Conservation (phyloP, 2,329 filamentous ascomycete genomes). For the Fusarium xylarioides region DNA sequence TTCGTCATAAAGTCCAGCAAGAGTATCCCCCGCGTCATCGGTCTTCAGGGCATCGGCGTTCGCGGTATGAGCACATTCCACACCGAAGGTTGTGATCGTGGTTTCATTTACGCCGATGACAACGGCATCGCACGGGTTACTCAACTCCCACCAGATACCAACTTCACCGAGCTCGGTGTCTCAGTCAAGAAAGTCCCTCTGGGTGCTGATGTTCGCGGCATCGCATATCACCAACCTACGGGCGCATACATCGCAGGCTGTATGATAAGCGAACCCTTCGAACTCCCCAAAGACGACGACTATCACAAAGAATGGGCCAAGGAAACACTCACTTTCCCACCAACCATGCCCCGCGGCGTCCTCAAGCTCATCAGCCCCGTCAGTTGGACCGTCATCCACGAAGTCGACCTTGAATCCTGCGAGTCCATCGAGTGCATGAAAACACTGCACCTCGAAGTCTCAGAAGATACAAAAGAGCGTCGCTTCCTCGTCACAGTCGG, state of each 20-base stretch:
- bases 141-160: constrained; percentile 72
- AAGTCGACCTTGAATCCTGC: constrained; percentile 73
- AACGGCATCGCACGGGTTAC: constrained; percentile 78
- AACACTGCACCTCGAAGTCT: constrained; percentile 86
- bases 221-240: constrained; percentile 80
- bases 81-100: constrained; percentile 78
- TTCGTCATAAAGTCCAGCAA: constrained; percentile 86
- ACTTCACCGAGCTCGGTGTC: constrained; percentile 79
- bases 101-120: constrained; percentile 83
- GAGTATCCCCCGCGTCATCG: constrained; percentile 78
- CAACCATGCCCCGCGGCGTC: constrained; percentile 74
- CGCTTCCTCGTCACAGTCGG: constrained; percentile 85
- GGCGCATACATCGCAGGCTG: constrained; percentile 82
- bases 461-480: constrained; percentile 88
- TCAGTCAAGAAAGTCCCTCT: constrained; percentile 76
- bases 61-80: constrained; percentile 80
- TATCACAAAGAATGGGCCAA: constrained; percentile 82
- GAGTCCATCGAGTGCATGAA: constrained; percentile 86
- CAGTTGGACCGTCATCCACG: constrained; percentile 82
- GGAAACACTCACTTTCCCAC: constrained; percentile 72
- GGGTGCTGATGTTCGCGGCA: constrained; percentile 72
- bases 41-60: constrained; percentile 73
- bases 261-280: constrained; percentile 74
- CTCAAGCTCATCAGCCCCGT: constrained; percentile 82
- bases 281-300: constrained; percentile 86